A percentile compares a stretch with the other conserved stretches of the same genome.
Conservation (phyloP, 1,139 yeast genomes). For the Saccharomyces hybrid region DNA sequence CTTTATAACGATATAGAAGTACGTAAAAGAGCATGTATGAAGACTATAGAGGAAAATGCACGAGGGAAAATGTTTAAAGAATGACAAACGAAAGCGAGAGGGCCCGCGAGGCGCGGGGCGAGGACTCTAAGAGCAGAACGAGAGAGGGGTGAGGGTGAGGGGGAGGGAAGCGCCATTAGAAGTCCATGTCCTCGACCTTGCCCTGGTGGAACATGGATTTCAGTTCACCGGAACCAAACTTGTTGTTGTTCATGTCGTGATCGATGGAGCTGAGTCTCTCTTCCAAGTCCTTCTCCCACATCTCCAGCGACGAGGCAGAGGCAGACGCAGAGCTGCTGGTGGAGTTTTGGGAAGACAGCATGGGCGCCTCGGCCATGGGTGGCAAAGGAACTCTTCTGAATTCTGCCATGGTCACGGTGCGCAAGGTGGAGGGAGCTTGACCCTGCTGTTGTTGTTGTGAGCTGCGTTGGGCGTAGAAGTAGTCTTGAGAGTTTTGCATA, state of each 20-base stretch:
- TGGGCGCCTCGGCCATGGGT: conserved; percentile 19
- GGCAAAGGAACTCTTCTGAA: conserved; percentile 50
- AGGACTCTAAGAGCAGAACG: conserved; percentile 36
- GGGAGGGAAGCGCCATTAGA: conserved; percentile 3
- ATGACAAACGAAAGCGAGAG: background rate
- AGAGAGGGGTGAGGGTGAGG: conserved; percentile 7
- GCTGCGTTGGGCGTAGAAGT: background rate
- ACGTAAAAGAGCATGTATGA: background rate
- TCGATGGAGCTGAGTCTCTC: conserved; percentile 35
- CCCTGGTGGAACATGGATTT: conserved; percentile 14
- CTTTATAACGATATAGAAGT: background rate
- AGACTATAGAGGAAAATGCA: background rate
- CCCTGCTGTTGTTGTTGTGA: conserved; percentile 3
- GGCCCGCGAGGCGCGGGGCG: conserved; percentile 32
- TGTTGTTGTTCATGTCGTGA: conserved; percentile 25
- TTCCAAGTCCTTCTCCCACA: conserved; percentile 42
- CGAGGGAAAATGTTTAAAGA: background rate
- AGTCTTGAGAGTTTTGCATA: background rate
- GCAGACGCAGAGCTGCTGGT: conserved; percentile 16
- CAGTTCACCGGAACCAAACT: conserved; percentile 23
- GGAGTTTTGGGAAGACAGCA: conserved; percentile 27
- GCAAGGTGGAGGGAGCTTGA: conserved; percentile 4
- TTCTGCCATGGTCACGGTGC: conserved; percentile 3
- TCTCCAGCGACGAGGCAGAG: conserved; percentile 38
- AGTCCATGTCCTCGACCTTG: conserved; percentile 13